Evolutionary conservation across 345 rosid species (phyloP).

Genomic region (Anacardium occidentale): DNA sequence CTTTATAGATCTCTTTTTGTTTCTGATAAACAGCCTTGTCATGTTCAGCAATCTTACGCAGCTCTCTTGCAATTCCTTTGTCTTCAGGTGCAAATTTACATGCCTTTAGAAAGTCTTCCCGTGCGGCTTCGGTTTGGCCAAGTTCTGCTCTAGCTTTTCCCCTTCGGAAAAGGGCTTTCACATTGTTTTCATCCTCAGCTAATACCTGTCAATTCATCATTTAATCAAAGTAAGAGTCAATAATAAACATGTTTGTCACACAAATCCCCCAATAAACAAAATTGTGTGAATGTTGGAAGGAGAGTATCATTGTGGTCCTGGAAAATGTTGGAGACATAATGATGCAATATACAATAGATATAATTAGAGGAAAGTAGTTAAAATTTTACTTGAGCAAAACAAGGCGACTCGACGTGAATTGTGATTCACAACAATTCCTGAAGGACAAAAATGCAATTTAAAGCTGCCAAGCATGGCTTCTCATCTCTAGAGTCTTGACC

Average conservation of each 20-base stretch:
- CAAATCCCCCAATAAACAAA: not conserved
- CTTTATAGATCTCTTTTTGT: slow-evolving; percentile 85
- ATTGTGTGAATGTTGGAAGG: not conserved
- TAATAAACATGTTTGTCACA: not conserved
- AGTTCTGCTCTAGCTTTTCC: slow-evolving; percentile 91
- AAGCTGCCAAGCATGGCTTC: not conserved
- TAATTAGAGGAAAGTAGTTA: not conserved
- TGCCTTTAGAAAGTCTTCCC: slow-evolving; percentile 79
- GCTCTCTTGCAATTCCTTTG: slow-evolving; percentile 72
- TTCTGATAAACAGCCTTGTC: slow-evolving; percentile 77
- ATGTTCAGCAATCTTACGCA: slow-evolving; percentile 68
- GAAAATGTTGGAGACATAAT: not conserved
- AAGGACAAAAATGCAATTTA: not conserved
- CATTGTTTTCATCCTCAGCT: slow-evolving; percentile 84
- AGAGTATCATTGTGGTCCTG: not conserved
- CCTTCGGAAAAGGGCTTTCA: slow-evolving; percentile 84
- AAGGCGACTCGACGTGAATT: not conserved
- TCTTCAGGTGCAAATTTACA: slow-evolving; percentile 82
- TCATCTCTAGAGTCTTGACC: not conserved
- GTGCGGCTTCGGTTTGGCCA: slow-evolving; percentile 88
- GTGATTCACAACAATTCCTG: not conserved
- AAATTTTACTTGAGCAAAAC: not conserved
- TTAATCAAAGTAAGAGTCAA: not conserved
- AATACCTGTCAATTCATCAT: slow-evolving; percentile 51
- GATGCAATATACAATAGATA: not conserved